These are phyloP conservation scores for Podaxis carcinomalis DNA, from an alignment of 768 basidiomycete species.

Conservation along the genomic window DNA sequence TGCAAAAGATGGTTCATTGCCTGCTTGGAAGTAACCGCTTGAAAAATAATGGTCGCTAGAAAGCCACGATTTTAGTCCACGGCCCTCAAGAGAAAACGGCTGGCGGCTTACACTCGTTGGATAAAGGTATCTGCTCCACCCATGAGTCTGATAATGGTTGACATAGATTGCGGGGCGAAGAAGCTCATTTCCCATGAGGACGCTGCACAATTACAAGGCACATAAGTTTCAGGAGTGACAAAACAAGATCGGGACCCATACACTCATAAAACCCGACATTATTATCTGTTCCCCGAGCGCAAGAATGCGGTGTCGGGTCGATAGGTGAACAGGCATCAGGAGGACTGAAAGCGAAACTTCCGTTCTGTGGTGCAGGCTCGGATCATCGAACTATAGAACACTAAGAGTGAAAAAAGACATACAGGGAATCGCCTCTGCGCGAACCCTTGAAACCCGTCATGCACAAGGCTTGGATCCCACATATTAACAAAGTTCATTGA, in stretches of 20 bases:
- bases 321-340: constrained; percentile 48
- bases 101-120: constrained; percentile 30
- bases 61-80: neutral
- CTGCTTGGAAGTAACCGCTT: constrained; percentile 40
- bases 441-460: constrained; percentile 46
- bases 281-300: constrained; percentile 45
- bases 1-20: constrained; percentile 47
- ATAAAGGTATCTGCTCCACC: constrained; percentile 40
- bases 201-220: constrained; percentile 22
- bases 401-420: constrained; percentile 11
- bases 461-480: constrained; percentile 40
- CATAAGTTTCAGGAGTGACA: neutral
- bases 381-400: neutral
- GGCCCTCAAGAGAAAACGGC: neutral
- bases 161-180: constrained; percentile 48
- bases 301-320: constrained; percentile 42
- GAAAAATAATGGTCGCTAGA: constrained; percentile 41
- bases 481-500: constrained; percentile 51
- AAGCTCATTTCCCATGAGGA: constrained; percentile 55
- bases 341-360: constrained; percentile 45
- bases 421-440: constrained; percentile 40
- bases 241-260: constrained; percentile 16
- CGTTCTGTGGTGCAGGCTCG: constrained; percentile 31
- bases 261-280: constrained; percentile 51
- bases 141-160: constrained; percentile 42